These are phyloP conservation scores for Porcisia hertigi DNA, from an alignment of 208 protist species.

Conservation along the genomic window DNA sequence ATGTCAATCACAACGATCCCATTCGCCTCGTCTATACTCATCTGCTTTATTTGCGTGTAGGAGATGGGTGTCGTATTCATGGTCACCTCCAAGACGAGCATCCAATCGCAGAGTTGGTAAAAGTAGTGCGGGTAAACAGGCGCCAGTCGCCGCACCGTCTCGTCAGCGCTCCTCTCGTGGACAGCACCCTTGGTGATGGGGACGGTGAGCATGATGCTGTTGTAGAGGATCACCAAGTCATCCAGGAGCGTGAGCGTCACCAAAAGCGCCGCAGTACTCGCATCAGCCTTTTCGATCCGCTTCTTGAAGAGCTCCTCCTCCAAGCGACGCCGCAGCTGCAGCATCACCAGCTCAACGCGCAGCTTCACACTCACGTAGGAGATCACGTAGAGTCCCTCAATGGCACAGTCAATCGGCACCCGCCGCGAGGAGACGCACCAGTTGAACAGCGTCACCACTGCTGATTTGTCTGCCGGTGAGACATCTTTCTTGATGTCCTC, in stretches of 20 bases:
- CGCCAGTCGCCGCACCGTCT: constrained; percentile 22
- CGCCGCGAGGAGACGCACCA: constrained; percentile 37
- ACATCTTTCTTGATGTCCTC: constrained; percentile 18
- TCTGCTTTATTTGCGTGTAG: constrained; percentile 42
- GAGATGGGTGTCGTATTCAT: constrained; percentile 34
- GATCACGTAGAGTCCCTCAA: constrained; percentile 51
- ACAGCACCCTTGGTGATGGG: constrained; percentile 42
- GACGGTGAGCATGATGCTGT: constrained; percentile 54
- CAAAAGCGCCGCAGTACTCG: constrained; percentile 40
- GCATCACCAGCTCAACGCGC: constrained; percentile 53
- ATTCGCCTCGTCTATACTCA: constrained; percentile 30
- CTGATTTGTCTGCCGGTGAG: constrained; percentile 12
- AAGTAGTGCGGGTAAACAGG: constrained; percentile 53
- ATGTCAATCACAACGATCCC: constrained; percentile 43
- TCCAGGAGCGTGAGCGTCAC: constrained; percentile 55
- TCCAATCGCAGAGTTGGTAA: constrained; percentile 73
- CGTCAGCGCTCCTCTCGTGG: constrained; percentile 1
- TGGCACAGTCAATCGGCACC: constrained; percentile 46
- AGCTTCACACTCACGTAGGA: constrained; percentile 71
- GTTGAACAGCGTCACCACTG: constrained; percentile 17
- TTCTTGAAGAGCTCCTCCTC: constrained; percentile 33
- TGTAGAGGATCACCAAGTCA: constrained; percentile 58
- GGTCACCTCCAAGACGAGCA: constrained; percentile 39
- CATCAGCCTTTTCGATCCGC: constrained; percentile 8
- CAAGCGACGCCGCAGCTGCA: constrained; percentile 45